phyloP scores from a whole-genome alignment of 2,329 filamentous ascomycete genomes.

The Atkinsonella hypoxylon region DNA sequence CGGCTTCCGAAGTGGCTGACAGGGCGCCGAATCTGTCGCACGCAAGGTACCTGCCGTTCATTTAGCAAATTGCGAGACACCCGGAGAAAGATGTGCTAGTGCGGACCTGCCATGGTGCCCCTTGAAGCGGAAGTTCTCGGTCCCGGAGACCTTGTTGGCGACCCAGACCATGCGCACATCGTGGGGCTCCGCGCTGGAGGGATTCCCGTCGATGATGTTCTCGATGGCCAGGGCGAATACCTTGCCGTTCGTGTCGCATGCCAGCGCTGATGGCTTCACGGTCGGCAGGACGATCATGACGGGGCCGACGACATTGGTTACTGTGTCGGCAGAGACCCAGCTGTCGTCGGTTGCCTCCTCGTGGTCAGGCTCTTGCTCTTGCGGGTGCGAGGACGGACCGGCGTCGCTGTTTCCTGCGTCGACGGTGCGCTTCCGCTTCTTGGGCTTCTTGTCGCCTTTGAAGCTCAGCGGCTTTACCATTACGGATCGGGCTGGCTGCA shows the following conservation, averaged over 20 bases:
- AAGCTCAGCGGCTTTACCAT: conserved; percentile 90
- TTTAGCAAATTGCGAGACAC: too few relatives aligned
- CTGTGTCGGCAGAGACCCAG: conserved; percentile 77
- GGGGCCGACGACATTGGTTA: conserved; percentile 68
- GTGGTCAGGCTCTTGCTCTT: too few relatives aligned
- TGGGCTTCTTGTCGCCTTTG: conserved; percentile 93
- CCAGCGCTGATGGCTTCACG: conserved; percentile 59
- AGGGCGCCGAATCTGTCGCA: conserved; percentile 76
- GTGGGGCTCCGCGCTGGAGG: conserved; percentile 81
- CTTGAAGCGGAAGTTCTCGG: conserved; percentile 74
- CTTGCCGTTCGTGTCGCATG: conserved; percentile 76
- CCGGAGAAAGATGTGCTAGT: background rate
- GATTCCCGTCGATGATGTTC: conserved; percentile 77
- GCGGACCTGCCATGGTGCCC: conserved; percentile 65
- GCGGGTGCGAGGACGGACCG: conserved; percentile 14
- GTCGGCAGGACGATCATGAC: conserved; percentile 74
- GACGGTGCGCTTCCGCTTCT: conserved; percentile 72
- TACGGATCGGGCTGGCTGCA: conserved; percentile 4
- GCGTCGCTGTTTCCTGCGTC: conserved; percentile 34
- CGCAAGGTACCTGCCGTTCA: too few relatives aligned
- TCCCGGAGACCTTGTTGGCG: conserved; percentile 70
- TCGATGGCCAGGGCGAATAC: conserved; percentile 74
- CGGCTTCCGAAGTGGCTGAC: conserved; percentile 65
- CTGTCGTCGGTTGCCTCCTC: conserved; percentile 56
- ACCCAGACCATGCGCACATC: conserved; percentile 96